phyloP scores from a whole-genome alignment of 768 basidiomycete species.

The Trichaptum fuscoviolaceum region DNA sequence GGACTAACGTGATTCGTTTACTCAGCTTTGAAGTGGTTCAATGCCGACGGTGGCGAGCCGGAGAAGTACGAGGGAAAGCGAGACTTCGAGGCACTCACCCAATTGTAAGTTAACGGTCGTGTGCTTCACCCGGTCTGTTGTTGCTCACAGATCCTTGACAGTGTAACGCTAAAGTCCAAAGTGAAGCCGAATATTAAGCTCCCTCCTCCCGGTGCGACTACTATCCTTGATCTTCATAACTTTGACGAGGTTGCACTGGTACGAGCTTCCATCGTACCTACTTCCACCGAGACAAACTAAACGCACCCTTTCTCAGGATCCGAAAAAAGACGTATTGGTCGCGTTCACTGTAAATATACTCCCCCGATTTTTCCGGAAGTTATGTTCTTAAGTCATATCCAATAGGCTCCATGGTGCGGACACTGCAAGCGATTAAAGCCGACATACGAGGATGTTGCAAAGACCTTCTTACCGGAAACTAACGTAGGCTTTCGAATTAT shows the following conservation, averaged over 20 bases:
- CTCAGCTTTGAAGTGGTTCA: slow-evolving; percentile 89
- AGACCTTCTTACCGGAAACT: slow-evolving; percentile 69
- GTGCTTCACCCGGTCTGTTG: background rate
- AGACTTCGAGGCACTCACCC: slow-evolving; percentile 70
- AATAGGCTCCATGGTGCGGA: slow-evolving; percentile 77
- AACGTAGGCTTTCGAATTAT: slow-evolving; percentile 43
- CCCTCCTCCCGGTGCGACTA: slow-evolving; percentile 68
- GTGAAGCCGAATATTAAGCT: slow-evolving; percentile 86
- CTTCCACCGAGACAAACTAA: slow-evolving; percentile 2
- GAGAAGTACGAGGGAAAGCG: slow-evolving; percentile 74
- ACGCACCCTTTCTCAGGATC: slow-evolving; percentile 38
- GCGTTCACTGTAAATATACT: slow-evolving; percentile 59
- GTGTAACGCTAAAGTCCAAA: slow-evolving; percentile 68
- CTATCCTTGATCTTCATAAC: slow-evolving; percentile 61
- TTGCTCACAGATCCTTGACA: slow-evolving; percentile 23
- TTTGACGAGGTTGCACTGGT: slow-evolving; percentile 76
- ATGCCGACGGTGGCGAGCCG: slow-evolving; percentile 51
- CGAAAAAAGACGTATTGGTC: slow-evolving; percentile 78
- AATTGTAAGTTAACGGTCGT: slow-evolving; percentile 50
- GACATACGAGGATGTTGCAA: slow-evolving; percentile 78
- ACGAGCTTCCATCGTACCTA: slow-evolving; percentile 14
- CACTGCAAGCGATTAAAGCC: slow-evolving; percentile 95
- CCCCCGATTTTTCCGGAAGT: slow-evolving; percentile 7
- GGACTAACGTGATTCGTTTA: slow-evolving; percentile 11
- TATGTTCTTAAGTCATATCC: slow-evolving; percentile 5